Percentiles rank a stretch among this genome's conserved stretches.
Conservation (phyloP, 805 yeast genomes). For the Zygotorulaspora danielsina region DNA sequence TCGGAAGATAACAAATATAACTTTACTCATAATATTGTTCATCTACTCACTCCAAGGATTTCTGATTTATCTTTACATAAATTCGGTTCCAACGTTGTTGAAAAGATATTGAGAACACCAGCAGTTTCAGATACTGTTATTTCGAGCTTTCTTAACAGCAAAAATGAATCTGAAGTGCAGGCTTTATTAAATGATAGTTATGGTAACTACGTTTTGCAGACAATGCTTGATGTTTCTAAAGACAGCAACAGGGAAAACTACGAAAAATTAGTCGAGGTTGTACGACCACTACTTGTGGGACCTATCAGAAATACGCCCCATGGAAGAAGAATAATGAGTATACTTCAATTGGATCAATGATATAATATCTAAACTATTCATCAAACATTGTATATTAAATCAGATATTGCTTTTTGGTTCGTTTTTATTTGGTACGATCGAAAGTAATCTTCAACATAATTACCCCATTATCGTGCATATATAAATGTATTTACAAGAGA, state of each 20-base stretch:
- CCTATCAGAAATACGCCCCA: constrained; percentile 83
- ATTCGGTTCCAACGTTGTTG: constrained; percentile 91
- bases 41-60: constrained; percentile 34
- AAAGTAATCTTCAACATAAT: no score
- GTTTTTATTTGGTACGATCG: no score
- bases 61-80: constrained; percentile 71
- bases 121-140: constrained; percentile 46
- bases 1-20: constrained; percentile 32
- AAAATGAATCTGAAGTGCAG: constrained; percentile 34
- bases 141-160: constrained; percentile 42
- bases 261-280: constrained; percentile 48
- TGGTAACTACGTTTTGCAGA: constrained; percentile 93
- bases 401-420: neutral
- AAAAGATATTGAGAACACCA: constrained; percentile 64
- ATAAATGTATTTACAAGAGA: no score
- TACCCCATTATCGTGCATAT: neutral
- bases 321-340: constrained; percentile 87
- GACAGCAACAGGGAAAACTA: constrained; percentile 41
- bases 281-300: constrained; percentile 72
- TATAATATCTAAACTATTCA: neutral
- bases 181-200: constrained; percentile 80
- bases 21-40: constrained; percentile 34
- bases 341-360: constrained; percentile 38
- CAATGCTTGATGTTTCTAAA: constrained; percentile 64
- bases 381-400: constrained; percentile 3